Conservation (phyloP, 139 green algal genomes). For the Ettlia oleoabundans region DNA sequence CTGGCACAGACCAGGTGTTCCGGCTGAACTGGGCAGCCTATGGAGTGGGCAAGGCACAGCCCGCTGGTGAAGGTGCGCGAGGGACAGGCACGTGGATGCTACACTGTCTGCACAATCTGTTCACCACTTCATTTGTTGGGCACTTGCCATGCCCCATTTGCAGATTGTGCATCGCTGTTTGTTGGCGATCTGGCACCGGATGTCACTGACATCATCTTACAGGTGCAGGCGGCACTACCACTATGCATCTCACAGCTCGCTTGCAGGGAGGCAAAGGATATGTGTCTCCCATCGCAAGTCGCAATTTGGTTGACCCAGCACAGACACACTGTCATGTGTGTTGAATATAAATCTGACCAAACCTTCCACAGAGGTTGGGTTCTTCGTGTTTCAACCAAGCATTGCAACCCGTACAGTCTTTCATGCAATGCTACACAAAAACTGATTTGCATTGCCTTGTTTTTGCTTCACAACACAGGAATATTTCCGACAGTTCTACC, state of each 20-base stretch:
- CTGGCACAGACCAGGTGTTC: constrained; percentile 73
- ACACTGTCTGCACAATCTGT: background rate
- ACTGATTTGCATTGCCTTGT: background rate
- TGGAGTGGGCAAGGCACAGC: constrained; percentile 65
- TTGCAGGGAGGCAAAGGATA: too few species aligned
- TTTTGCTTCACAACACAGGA: too few species aligned
- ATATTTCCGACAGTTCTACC: constrained; percentile 87
- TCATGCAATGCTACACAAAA: background rate
- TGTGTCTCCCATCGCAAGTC: too few species aligned
- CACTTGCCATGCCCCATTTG: too few species aligned
- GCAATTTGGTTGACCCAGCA: too few species aligned
- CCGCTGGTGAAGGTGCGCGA: constrained; percentile 43
- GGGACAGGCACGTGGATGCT: background rate
- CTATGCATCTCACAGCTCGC: too few species aligned
- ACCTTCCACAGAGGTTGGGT: too few species aligned
- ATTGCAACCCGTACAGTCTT: background rate
- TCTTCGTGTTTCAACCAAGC: background rate
- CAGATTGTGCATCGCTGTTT: constrained; percentile 86
- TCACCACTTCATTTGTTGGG: too few species aligned
- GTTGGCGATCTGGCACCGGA: constrained; percentile 93
- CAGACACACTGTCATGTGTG: background rate
- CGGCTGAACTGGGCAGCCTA: constrained; percentile 86
- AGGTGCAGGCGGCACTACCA: too few species aligned
- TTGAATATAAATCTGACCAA: background rate
- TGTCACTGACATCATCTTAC: constrained; percentile 88